Base-by-base conservation (phyloP, 169 alveolate species). In the Cryptosporidium sp. region DNA sequence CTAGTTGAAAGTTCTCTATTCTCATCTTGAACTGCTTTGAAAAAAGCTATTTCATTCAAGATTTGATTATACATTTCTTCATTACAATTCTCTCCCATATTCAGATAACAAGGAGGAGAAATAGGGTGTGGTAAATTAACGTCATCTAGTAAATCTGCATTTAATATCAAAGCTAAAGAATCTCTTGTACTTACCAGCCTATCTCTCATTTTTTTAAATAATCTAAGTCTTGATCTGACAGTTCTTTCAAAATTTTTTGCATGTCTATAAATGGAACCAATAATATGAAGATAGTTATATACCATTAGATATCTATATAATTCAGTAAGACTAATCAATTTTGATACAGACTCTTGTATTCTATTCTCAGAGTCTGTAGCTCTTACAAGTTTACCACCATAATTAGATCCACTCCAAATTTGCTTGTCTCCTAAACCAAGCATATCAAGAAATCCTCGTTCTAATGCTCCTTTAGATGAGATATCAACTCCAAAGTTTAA, bases 401-500 rank as follows among this genome's bases (percentile, higher is more conserved):
- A 80, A 31, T 1, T 62, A 16, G 72, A 39, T 65, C 58, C 62
- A 21, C 39, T 70, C 80, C 89, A 80, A 12, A 80, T 21, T 1
- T 53, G 35, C 33, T 62, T 65, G 44, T 80, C 69, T n/a, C 89
- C 89, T 39, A 80, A 48, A 5, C 89, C 89, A 29, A 80, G 42
- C 89, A 80, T 80, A 42, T 80, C 89, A 18, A 80, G 70, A 80
- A 80, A 80, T 23, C 69, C 69, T 8, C 33, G 62, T 14, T 80
- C 89, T 1, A 48, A 3, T 14, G 23, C 21, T 16, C 16, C 45
- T 23, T 65, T 61, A 8, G 89, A 80, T n/a, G 73, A 42, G 29
- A 80, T 80, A 65, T 80, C 89, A n/a, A 80, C 29, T 7, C 89
- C 89, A 60, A 42, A 42, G 35, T 80, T 80, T 3, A 42, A 80